phyloP scores from a whole-genome alignment of 371 early-diverging fungal species.

The Zancudomyces culisetae region DNA sequence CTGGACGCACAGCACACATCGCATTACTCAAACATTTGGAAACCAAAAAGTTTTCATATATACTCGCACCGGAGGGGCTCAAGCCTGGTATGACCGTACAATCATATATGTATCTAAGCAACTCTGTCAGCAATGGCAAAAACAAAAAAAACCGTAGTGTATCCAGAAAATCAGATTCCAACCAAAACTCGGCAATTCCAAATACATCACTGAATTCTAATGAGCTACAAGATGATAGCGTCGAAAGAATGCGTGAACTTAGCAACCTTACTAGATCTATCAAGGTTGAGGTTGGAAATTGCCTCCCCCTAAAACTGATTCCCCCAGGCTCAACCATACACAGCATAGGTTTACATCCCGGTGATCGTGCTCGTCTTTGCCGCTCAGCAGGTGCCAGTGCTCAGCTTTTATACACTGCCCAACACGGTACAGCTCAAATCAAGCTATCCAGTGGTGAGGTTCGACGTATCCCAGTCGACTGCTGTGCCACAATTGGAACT shows the following conservation, averaged over 20 bases:
- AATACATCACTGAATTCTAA: conserved; percentile 1
- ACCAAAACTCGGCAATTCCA: conserved; percentile 1
- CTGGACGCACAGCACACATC: conserved; percentile 83
- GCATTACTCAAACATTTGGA: conserved; percentile 61
- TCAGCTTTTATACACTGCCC: conserved; percentile 62
- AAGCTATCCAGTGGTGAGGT: conserved; percentile 77
- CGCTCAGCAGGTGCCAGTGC: conserved; percentile 83
- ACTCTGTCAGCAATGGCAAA: no score
- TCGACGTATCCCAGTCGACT: conserved; percentile 68
- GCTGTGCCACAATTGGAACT: conserved; percentile 81
- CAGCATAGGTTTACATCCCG: conserved; percentile 61
- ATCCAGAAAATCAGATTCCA: neutral
- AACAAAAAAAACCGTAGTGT: neutral
- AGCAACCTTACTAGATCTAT: conserved; percentile 38
- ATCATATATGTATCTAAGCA: conserved; percentile 42
- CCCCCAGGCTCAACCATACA: conserved; percentile 84
- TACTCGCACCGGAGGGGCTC: conserved; percentile 60
- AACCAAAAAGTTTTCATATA: conserved; percentile 60
- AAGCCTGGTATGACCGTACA: conserved; percentile 50
- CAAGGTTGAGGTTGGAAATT: conserved; percentile 70
- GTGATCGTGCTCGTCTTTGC: conserved; percentile 65
- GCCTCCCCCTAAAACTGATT: conserved; percentile 71
- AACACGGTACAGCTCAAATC: conserved; percentile 68
- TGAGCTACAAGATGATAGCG: neutral
- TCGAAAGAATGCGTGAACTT: conserved; percentile 20